A percentile compares a stretch with the other conserved stretches of the same genome.
phyloP scores from a whole-genome alignment of 2,329 filamentous ascomycete species.

The Cadophora malorum region DNA sequence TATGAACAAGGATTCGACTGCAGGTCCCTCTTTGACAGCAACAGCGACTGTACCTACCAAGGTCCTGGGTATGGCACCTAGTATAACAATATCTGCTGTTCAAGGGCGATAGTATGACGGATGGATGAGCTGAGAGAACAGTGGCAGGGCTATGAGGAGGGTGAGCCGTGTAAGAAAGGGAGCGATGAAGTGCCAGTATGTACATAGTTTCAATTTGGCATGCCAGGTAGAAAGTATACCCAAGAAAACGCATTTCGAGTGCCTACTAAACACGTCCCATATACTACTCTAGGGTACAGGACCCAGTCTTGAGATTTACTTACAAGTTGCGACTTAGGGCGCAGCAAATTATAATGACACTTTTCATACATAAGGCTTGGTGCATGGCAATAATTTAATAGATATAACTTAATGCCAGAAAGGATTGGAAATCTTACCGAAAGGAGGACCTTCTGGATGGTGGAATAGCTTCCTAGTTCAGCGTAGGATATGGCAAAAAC shows the following conservation, averaged over 20 bases:
- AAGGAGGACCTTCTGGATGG: no score
- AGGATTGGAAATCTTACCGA: no score
- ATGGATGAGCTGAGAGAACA: constrained; percentile 15
- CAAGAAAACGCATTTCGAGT: constrained; percentile 12
- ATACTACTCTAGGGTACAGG: constrained; percentile 12
- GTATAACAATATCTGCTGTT: constrained; percentile 8
- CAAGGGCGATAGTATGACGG: constrained; percentile 12
- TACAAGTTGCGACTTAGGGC: constrained; percentile 10
- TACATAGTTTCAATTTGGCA: constrained; percentile 11
- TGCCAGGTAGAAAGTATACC: constrained; percentile 12
- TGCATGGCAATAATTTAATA: no score
- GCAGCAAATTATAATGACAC: constrained; percentile 10
- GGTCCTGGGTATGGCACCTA: constrained; percentile 13
- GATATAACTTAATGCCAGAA: no score
- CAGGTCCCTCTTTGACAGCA: constrained; percentile 18
- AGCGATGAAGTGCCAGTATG: constrained; percentile 15
- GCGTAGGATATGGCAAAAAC: no score
- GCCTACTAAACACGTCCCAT: constrained; percentile 17
- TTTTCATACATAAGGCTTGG: constrained; percentile 16
- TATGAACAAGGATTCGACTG: constrained; percentile 18
- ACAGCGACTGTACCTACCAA: constrained; percentile 17
- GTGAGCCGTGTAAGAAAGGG: constrained; percentile 10
- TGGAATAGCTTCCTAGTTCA: no score
- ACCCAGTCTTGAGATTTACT: constrained; percentile 16
- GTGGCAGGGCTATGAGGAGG: constrained; percentile 14